Base-by-base conservation (phyloP, 23 red algal species). In the Gracilaria gracilis region DNA sequence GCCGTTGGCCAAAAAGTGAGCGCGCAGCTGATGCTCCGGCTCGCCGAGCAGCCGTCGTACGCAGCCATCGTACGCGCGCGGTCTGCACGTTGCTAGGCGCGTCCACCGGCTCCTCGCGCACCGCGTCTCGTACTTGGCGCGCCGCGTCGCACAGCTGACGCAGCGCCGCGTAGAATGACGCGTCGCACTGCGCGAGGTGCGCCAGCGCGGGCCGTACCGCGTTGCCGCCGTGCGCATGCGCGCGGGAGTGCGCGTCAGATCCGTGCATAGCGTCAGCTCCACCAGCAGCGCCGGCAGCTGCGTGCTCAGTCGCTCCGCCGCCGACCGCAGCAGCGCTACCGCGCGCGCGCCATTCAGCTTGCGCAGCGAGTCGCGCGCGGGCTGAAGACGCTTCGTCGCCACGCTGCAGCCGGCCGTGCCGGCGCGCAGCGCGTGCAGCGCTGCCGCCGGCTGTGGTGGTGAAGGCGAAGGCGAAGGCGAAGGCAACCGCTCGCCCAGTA, bases 361-460 rank as follows among this genome's bases (percentile, higher is more conserved):
- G 29, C 29, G 21, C n/a, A 66, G 61, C 61, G 21, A 9, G 59
- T 31, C 50, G 54, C 54, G 50, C 21, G 29, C 59, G 54, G 61
- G 11, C 8, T 67, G 13, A 8, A 67, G 29, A 25, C 61, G 61
- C 11, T 12, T 33, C 12, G 8, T 12, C 7, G 24, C 29, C n/a
- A 33, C 50, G 36, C 79, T 53, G 20, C 46, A 82, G n/a, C 33
- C 66, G 5, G 28, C 14, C 5, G 37, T 40, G 66, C 66, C 24
- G 66, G 40, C 79, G 54, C 79, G 79, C 24, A 40, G 21, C 29
- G 61, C 61, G 61, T 9, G 12, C 79, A 17, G 59, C 79, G 20
- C 21, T 62, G 19, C 7, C n/a, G 61, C 7, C n/a, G n/a, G 9
- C 21, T n/a, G 61, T 7, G 12, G 29, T n/a, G 7, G 61, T 9